phyloP scores from a whole-genome alignment of 257 asterid genomes.

The Solanum sejunctum region DNA sequence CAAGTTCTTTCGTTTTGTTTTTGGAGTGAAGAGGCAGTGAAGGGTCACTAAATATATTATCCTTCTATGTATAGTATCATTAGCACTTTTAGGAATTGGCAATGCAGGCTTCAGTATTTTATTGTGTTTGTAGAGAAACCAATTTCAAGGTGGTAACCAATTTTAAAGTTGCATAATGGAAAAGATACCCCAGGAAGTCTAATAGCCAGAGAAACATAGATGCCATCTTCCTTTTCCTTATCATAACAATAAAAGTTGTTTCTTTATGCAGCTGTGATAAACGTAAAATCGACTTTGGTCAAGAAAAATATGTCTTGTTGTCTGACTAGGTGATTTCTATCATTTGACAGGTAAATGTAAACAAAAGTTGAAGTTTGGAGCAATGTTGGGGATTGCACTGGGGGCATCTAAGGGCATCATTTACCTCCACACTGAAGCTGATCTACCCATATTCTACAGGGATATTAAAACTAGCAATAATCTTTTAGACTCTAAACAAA shows the following conservation, averaged over 20 bases:
- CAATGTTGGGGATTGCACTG: constrained; percentile 55
- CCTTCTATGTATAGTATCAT: not conserved
- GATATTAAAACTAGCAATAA: constrained; percentile 85
- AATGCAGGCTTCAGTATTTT: not conserved
- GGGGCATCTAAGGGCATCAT: constrained; percentile 79
- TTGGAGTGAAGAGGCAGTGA: not conserved
- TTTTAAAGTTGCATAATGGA: not conserved
- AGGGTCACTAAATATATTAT: not conserved
- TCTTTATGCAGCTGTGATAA: not conserved
- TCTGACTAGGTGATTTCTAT: not conserved
- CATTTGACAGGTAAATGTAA: constrained; percentile 31
- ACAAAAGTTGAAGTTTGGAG: constrained; percentile 41
- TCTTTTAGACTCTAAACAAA: constrained; percentile 67
- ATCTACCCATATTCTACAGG: constrained; percentile 84
- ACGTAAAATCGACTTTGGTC: not conserved
- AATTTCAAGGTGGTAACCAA: not conserved
- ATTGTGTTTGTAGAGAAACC: not conserved
- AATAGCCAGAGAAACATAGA: not conserved
- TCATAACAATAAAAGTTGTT: not conserved
- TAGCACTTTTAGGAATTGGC: not conserved
- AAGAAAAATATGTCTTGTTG: not conserved
- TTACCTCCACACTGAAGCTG: constrained; percentile 88
- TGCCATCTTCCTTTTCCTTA: not conserved
- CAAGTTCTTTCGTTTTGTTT: not conserved
- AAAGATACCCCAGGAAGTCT: not conserved